A percentile compares a stretch with the other conserved stretches of the same genome.
phyloP scores from a whole-genome alignment of 2,329 filamentous ascomycete species.

The Hypoxylon sp. region DNA sequence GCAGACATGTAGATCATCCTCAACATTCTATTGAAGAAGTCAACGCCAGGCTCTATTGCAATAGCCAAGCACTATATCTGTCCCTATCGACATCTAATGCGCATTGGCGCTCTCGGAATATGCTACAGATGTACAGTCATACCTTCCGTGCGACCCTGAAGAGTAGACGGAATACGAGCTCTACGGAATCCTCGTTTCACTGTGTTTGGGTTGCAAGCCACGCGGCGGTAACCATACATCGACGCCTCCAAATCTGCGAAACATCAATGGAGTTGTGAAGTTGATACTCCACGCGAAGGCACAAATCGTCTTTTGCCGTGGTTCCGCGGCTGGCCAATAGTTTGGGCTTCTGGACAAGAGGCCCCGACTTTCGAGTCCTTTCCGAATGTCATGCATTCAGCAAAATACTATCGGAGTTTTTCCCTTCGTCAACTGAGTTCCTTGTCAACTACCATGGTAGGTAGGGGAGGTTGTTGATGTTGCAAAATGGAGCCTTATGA shows the following conservation, averaged over 20 bases:
- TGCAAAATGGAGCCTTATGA: constrained; percentile 19
- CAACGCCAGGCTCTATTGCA: constrained; percentile 2
- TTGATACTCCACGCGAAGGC: constrained; percentile 30
- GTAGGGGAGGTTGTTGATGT: constrained; percentile 12
- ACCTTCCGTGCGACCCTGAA: neutral
- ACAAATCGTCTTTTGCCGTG: constrained; percentile 17
- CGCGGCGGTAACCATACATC: constrained; percentile 1
- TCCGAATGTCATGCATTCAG: constrained; percentile 25
- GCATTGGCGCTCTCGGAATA: neutral
- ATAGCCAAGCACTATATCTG: neutral
- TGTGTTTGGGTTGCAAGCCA: constrained; percentile 2
- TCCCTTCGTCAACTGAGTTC: constrained; percentile 17
- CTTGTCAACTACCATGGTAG: constrained; percentile 13
- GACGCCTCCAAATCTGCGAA: constrained; percentile 3
- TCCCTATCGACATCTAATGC: neutral
- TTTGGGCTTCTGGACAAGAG: constrained; percentile 3
- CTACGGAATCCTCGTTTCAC: constrained; percentile 1
- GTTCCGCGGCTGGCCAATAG: constrained; percentile 23
- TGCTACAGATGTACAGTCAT: neutral
- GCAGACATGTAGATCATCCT: neutral
- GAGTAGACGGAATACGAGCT: constrained; percentile 5
- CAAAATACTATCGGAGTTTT: constrained; percentile 32
- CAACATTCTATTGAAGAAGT: constrained; percentile 1
- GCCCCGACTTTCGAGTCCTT: constrained; percentile 11
- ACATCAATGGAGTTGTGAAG: constrained; percentile 7